phyloP scores from a whole-genome alignment of 306 rosid species.

The Cucurbita moschata region DNA sequence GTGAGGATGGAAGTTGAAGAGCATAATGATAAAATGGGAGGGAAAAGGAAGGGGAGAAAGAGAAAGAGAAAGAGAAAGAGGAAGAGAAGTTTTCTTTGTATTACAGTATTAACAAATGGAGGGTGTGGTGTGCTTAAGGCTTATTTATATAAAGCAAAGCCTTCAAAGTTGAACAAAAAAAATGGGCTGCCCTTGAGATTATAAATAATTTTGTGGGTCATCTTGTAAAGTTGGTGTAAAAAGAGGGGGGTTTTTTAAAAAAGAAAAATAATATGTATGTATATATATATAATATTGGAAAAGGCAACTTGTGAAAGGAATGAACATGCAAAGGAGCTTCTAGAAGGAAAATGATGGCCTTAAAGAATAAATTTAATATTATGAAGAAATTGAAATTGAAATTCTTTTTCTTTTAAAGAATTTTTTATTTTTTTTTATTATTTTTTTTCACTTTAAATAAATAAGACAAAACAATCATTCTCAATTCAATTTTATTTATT shows the following conservation, averaged over 20 bases:
- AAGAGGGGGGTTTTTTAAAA: neutral
- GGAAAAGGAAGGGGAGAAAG: too few species aligned
- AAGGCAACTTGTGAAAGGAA: neutral
- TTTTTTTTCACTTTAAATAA: neutral
- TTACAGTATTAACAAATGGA: neutral
- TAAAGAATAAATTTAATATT: conserved; percentile 5
- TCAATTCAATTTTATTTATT: neutral
- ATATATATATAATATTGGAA: too few species aligned
- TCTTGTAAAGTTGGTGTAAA: conserved; percentile 7
- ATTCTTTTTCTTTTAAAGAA: neutral
- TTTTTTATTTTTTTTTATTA: neutral
- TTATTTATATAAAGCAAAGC: neutral
- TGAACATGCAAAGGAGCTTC: conserved; percentile 15
- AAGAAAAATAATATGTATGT: neutral
- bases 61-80: too few species aligned
- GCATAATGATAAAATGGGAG: neutral
- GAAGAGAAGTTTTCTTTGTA: neutral
- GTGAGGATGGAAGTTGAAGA: neutral
- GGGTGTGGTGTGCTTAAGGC: neutral
- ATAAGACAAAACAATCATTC: neutral
- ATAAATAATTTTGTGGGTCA: conserved; percentile 8
- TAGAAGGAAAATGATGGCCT: conserved; percentile 21
- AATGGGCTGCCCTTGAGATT: conserved; percentile 9
- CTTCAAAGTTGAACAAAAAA: neutral
- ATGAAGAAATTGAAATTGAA: neutral